These are phyloP conservation scores for Hypoxylon crocopeplum DNA, from an alignment of 495 filamentous ascomycete genomes.

Conservation along the genomic window DNA sequence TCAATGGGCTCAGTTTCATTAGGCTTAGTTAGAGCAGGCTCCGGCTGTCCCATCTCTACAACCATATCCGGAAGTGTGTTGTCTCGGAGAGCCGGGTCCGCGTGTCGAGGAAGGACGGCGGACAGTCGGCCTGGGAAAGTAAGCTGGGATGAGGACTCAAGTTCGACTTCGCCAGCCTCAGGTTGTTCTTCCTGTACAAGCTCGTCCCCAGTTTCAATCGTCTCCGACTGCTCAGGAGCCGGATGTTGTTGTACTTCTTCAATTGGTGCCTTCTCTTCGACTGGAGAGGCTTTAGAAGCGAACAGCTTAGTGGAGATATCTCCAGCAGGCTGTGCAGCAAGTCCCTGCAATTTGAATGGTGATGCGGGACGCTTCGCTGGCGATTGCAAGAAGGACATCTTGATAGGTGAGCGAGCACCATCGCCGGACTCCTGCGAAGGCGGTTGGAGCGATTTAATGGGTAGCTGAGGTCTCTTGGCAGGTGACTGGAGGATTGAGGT, in stretches of 20 bases:
- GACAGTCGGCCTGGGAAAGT: slow-evolving; percentile 60
- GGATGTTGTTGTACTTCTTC: slow-evolving; percentile 15
- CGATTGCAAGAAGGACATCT: slow-evolving; percentile 34
- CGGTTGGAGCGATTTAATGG: slow-evolving; percentile 47
- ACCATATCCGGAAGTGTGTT: slow-evolving; percentile 25
- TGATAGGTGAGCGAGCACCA: slow-evolving; percentile 29
- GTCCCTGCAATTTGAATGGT: slow-evolving; percentile 32
- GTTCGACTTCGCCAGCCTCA: slow-evolving; percentile 24
- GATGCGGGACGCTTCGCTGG: slow-evolving; percentile 38
- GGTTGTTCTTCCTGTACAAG: background rate
- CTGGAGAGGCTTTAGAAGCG: slow-evolving; percentile 11
- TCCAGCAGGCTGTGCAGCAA: slow-evolving; percentile 7
- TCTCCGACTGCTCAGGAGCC: slow-evolving; percentile 14
- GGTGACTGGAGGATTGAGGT: slow-evolving; percentile 54
- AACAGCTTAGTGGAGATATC: slow-evolving; percentile 9
- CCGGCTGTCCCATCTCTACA: slow-evolving; percentile 5
- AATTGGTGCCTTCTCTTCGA: slow-evolving; percentile 1
- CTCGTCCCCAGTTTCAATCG: slow-evolving; percentile 32
- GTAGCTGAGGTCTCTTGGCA: slow-evolving; percentile 53
- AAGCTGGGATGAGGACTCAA: slow-evolving; percentile 44
- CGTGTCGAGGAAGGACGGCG: slow-evolving; percentile 56
- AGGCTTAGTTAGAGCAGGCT: background rate
- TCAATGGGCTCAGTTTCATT: slow-evolving; percentile 2
- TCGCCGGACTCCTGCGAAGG: slow-evolving; percentile 26
- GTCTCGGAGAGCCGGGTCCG: slow-evolving; percentile 50